phyloP scores from a whole-genome alignment of 345 rosid species.

The Sonneratia alba region DNA sequence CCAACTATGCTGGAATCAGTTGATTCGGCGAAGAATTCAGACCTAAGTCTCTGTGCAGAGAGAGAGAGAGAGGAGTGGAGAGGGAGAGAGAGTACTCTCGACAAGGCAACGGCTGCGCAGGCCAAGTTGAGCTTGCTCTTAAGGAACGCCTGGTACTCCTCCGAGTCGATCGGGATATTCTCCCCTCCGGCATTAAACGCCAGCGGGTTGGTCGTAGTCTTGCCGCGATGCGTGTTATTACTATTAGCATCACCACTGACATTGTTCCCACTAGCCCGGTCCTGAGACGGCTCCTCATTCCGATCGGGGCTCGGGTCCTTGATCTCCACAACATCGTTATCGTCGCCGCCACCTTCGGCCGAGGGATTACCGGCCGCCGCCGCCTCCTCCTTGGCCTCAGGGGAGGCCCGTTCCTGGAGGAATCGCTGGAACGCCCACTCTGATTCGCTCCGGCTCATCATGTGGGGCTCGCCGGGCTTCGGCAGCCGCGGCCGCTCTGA shows the following conservation, averaged over 20 bases:
- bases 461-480: not conserved
- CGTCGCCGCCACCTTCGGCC: conserved; percentile 13
- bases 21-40: no score
- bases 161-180: conserved; percentile 25
- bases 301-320: conserved; percentile 6
- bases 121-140: conserved; percentile 54
- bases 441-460: conserved; percentile 54
- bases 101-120: conserved; percentile 61
- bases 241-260: not conserved
- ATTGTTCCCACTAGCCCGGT: not conserved
- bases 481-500: conserved; percentile 13
- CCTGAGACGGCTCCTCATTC: conserved; percentile 5
- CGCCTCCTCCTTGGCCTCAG: not conserved
- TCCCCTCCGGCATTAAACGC: conserved; percentile 7
- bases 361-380: conserved; percentile 1
- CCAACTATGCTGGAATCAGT: no score
- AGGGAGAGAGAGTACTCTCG: conserved; percentile 28
- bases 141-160: conserved; percentile 44
- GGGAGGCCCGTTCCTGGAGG: conserved; percentile 36
- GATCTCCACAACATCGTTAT: conserved; percentile 27
- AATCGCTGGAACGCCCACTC: conserved; percentile 75
- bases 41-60: no score
- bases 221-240: not conserved
- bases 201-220: not conserved
- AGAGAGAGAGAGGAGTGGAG: not conserved